Percentiles rank a stretch among this genome's conserved stretches.
Evolutionary conservation across 306 rosid genomes (phyloP).

Genomic region (Adenanthera pavonina): DNA sequence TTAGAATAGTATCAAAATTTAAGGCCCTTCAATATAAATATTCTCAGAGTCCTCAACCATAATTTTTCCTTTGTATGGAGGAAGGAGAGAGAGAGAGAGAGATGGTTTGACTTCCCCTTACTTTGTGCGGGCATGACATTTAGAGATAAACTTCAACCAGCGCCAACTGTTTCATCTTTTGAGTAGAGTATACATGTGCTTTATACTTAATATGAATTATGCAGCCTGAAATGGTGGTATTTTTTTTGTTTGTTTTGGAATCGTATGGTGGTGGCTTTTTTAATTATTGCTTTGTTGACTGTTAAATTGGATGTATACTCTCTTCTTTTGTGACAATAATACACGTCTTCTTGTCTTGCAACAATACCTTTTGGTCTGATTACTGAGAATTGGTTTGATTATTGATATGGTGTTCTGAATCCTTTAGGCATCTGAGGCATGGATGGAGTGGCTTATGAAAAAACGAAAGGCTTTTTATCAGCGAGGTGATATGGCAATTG

Average conservation of each 20-base stretch:
- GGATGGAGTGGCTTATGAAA: constrained; percentile 98
- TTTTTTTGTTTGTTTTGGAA: too few species aligned
- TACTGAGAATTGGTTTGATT: not conserved
- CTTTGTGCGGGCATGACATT: not conserved
- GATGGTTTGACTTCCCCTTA: not conserved
- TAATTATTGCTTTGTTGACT: constrained; percentile 5
- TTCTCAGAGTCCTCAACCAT: too few species aligned
- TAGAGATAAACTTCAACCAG: not conserved
- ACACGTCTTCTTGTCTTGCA: not conserved
- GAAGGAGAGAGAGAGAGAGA: not conserved
- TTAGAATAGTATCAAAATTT: too few species aligned
- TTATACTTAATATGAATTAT: not conserved
- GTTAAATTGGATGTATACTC: constrained; percentile 16
- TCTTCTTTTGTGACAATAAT: constrained; percentile 23
- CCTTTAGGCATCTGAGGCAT: constrained; percentile 92
- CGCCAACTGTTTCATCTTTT: not conserved
- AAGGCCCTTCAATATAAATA: too few species aligned
- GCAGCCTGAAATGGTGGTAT: not conserved
- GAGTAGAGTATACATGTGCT: not conserved
- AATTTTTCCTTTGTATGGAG: too few species aligned
- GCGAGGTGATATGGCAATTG: constrained; percentile 96
- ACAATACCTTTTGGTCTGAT: not conserved
- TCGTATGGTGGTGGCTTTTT: not conserved
- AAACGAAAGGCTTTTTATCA: constrained; percentile 93
- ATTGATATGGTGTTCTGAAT: constrained; percentile 37